Evolutionary conservation across 2,329 filamentous ascomycete species (phyloP).

Genomic region (Fusarium neocosmosporiellum): DNA sequence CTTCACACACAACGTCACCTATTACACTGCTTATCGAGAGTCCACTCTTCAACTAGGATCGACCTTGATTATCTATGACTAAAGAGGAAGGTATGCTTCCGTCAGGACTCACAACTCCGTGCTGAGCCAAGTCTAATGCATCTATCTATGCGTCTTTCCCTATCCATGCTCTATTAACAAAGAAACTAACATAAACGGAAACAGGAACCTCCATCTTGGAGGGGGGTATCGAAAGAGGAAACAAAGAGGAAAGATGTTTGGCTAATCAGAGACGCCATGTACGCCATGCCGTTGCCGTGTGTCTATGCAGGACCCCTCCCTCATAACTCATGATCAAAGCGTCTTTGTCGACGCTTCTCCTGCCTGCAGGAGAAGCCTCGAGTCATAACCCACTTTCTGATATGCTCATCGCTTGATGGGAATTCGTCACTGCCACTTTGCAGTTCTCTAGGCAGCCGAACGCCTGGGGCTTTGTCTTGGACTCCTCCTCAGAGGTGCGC

Average conservation of each 20-base stretch:
- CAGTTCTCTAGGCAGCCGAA: slow-evolving; percentile 3
- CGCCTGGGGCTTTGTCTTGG: slow-evolving; percentile 10
- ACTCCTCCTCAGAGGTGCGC: slow-evolving; percentile 18
- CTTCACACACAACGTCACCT: neutral
- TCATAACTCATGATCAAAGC: neutral
- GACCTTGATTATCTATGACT: slow-evolving; percentile 6
- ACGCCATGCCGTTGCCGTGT: neutral
- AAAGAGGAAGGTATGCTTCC: neutral
- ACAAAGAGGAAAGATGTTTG: neutral
- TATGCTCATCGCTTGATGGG: neutral
- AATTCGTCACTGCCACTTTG: neutral
- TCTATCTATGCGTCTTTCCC: slow-evolving; percentile 7
- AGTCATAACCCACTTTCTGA: neutral
- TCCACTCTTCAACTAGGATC: neutral
- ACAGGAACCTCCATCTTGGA: neutral
- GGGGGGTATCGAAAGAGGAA: slow-evolving; percentile 1
- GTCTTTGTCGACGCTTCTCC: slow-evolving; percentile 7
- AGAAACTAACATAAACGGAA: neutral
- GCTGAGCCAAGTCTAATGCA: slow-evolving; percentile 19
- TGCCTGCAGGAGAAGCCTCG: slow-evolving; percentile 20
- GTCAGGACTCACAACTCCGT: slow-evolving; percentile 2
- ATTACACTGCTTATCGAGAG: neutral
- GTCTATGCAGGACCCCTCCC: neutral
- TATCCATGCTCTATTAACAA: slow-evolving; percentile 8
- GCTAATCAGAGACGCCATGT: neutral